phyloP scores from a whole-genome alignment of 352 stramenopile genomes.

The Pythium guiyangense region DNA sequence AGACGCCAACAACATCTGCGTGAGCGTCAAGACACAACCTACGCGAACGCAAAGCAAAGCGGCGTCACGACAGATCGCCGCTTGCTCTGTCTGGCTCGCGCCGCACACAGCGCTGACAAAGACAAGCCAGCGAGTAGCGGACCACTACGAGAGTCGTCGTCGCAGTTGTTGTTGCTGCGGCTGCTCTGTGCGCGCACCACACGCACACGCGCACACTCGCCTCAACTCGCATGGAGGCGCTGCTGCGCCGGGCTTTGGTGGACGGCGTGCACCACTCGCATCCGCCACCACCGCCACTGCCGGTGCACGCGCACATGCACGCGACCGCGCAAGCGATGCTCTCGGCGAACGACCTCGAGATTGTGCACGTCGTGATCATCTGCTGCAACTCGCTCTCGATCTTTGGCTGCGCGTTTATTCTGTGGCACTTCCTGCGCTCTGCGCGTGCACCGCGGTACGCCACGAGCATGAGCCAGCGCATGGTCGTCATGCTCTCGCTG shows the following conservation, averaged over 20 bases:
- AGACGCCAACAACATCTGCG: not conserved
- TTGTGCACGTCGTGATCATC: conserved; percentile 31
- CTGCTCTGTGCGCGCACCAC: not conserved
- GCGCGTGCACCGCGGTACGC: conserved; percentile 12
- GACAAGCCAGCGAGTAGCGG: not conserved
- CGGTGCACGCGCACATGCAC: not conserved
- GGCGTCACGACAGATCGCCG: not conserved
- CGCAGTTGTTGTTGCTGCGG: too few species aligned
- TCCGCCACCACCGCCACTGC: not conserved
- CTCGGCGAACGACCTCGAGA: conserved; percentile 21
- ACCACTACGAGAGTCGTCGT: not conserved
- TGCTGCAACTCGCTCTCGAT: conserved; percentile 39
- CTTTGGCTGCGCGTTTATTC: conserved; percentile 37
- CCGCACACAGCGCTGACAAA: not conserved
- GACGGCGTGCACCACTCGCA: not conserved
- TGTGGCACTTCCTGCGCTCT: conserved; percentile 38
- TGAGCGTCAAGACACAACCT: not conserved
- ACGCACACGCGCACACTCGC: not conserved
- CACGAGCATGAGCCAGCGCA: conserved; percentile 57
- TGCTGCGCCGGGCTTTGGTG: conserved; percentile 10
- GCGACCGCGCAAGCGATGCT: conserved; percentile 10
- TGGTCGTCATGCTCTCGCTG: conserved; percentile 67
- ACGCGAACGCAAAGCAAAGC: not conserved
- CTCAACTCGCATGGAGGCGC: not conserved
- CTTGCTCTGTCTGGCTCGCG: not conserved